phyloP scores from a whole-genome alignment of 2,329 filamentous ascomycete genomes.

The Scedosporium apiospermum region DNA sequence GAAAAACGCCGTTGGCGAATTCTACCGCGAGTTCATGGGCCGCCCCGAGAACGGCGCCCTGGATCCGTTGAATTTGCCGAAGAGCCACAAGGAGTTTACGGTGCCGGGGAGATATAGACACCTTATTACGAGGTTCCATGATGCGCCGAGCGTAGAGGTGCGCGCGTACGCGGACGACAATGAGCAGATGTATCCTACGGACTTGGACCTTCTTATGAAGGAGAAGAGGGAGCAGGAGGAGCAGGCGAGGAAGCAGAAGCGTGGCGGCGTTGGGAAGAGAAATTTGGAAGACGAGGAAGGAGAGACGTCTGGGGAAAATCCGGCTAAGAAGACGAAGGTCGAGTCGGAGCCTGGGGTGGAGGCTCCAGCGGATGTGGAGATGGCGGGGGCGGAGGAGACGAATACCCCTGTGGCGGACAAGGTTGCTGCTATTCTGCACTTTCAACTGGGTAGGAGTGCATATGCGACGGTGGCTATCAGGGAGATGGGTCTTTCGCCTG shows the following conservation, averaged over 20 bases:
- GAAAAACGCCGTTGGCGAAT: conserved; percentile 69
- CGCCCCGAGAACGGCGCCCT: conserved; percentile 66
- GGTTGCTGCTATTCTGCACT: conserved; percentile 60
- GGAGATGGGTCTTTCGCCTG: conserved; percentile 56
- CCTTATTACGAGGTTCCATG: conserved; percentile 62
- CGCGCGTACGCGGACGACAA: conserved; percentile 59
- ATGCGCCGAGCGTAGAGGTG: conserved; percentile 57
- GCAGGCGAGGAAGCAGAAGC: conserved; percentile 14
- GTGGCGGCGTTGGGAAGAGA: conserved; percentile 14
- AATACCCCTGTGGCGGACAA: conserved; percentile 27
- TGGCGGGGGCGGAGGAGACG: conserved; percentile 14
- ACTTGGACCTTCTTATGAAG: conserved; percentile 59
- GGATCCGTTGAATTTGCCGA: conserved; percentile 78
- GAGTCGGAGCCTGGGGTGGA: conserved; percentile 6
- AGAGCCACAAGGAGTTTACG: conserved; percentile 77
- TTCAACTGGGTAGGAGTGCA: conserved; percentile 69
- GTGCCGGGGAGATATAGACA: conserved; percentile 84
- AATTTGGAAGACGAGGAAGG: conserved; percentile 8
- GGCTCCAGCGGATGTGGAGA: conserved; percentile 10
- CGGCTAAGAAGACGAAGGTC: conserved; percentile 16
- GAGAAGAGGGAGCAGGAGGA: conserved; percentile 21
- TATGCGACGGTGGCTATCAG: conserved; percentile 79
- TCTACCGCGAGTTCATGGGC: conserved; percentile 80
- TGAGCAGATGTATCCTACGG: conserved; percentile 83
- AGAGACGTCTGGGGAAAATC: conserved; percentile 5